These are phyloP conservation scores for Vicia sativa DNA, from an alignment of 306 rosid genomes.

Conservation along the genomic window DNA sequence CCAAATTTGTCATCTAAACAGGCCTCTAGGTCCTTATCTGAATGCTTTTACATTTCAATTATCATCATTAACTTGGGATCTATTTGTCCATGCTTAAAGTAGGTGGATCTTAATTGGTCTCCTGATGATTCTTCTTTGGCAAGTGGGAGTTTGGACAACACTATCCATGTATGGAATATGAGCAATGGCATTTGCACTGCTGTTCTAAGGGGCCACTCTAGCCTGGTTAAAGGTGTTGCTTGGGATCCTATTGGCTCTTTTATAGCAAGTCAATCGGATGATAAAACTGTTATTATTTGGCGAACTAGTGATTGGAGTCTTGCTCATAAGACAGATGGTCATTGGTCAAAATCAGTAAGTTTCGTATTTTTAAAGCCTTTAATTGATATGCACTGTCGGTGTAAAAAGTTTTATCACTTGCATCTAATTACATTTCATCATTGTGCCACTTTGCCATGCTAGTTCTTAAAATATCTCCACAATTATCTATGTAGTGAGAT, in stretches of 20 bases:
- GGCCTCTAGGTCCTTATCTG: slow-evolving; percentile 7
- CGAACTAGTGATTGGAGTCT: slow-evolving; percentile 99
- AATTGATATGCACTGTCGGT: background rate
- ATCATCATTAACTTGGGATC: slow-evolving; percentile 60
- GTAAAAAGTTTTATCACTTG: background rate
- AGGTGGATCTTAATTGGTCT: slow-evolving; percentile 99
- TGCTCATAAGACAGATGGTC: slow-evolving; percentile 96
- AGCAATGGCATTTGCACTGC: slow-evolving; percentile 94
- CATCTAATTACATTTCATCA: background rate
- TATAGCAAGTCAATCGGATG: slow-evolving; percentile 98
- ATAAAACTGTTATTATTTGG: slow-evolving; percentile 98
- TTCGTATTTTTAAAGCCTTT: slow-evolving; percentile 20
- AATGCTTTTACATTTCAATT: slow-evolving; percentile 31
- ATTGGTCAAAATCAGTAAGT: slow-evolving; percentile 95
- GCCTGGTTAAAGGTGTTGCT: slow-evolving; percentile 95
- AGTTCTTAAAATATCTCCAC: background rate
- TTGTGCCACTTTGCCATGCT: background rate
- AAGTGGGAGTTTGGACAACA: slow-evolving; percentile 96
- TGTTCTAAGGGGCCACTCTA: slow-evolving; percentile 98
- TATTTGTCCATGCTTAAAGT: slow-evolving; percentile 79
- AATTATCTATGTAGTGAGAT: background rate
- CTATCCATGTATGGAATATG: slow-evolving; percentile 95
- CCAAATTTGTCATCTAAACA: slow-evolving; percentile 20
- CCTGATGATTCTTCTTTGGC: slow-evolving; percentile 97
- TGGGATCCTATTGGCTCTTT: slow-evolving; percentile 99